Evolutionary conservation across 441 rosid genomes (phyloP), one percentile per base, ranked within the genome.

Genomic region (Aquilaria agallochum): DNA sequence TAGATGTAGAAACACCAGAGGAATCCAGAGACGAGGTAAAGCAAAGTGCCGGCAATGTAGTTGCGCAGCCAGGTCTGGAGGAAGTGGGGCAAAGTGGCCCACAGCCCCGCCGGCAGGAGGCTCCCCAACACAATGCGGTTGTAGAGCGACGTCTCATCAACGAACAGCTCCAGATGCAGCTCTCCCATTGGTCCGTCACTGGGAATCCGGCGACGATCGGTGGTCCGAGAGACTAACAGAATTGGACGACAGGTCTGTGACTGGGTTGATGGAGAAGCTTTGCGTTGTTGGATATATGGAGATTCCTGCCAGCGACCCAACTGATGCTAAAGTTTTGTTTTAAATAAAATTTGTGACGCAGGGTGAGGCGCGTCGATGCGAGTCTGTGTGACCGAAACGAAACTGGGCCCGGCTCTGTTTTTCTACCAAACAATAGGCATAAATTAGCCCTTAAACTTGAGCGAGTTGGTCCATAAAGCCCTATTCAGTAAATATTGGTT

Each of bases 1-100:
- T 93, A 93, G 66, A 93, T 84, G 80, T 85, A 93, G 78, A 88
- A 75, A 74, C 93, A 90, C 98, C 98, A 94, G 50, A 94, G 80
- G 69, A 84, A 62, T 10, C 92, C 96, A 32, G 98, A 85, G 79
- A 87, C 51, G 50, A 94, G 65, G 84, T 90, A 94, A 3, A 89
- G 70, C 47, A 89, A 27, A 51, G 81, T 76, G 53, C 89, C 97
- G 8, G 93, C 96, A 44, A 84, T 68, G 76, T 80, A 94, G 78
- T 94, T 94, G 4, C 98, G 85, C 5, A 90, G 86, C 98, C 98
- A 94, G 4, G 95, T 85, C 78, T 89, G 98, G 36, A 79, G 59
- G 45, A 83, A 53, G 56, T 81, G 95, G 1, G 97, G 96, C 50
- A 90, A 80, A 0, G 85, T 66, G 44, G 63, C 65, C 96, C 95